Evolutionary conservation across 2,329 filamentous ascomycete genomes (phyloP).

Genomic region (Neofusicoccum ribis): DNA sequence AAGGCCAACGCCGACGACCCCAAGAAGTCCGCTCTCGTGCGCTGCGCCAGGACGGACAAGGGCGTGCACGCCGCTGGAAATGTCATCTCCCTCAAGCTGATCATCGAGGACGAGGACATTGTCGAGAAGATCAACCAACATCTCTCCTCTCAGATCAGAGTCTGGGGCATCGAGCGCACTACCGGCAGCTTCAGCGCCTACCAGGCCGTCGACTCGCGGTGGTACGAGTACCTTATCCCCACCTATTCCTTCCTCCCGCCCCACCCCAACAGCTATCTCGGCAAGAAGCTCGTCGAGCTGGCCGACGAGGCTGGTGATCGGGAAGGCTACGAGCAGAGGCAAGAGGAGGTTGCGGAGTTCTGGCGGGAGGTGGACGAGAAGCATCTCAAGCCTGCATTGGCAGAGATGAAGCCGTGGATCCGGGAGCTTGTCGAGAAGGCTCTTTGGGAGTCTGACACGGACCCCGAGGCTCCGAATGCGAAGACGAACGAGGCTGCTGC

Average conservation of each 20-base stretch:
- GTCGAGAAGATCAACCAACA: conserved; percentile 88
- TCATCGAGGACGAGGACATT: conserved; percentile 86
- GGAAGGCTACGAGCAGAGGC: conserved; percentile 66
- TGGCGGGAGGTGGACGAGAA: conserved; percentile 83
- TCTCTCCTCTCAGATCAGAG: conserved; percentile 82
- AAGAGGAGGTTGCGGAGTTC: conserved; percentile 76
- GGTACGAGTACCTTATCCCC: conserved; percentile 96
- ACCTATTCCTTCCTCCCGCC: conserved; percentile 91
- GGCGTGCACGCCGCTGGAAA: conserved; percentile 96
- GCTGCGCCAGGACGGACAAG: conserved; percentile 95
- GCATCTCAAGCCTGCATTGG: conserved; percentile 69
- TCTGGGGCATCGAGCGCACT: conserved; percentile 91
- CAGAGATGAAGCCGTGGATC: conserved; percentile 62
- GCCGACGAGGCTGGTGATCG: conserved; percentile 72
- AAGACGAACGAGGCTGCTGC: conserved; percentile 37
- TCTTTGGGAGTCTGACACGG: conserved; percentile 49
- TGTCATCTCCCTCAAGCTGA: conserved; percentile 91
- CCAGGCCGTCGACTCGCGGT: conserved; percentile 88
- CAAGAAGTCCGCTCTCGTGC: conserved; percentile 90
- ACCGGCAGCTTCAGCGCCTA: conserved; percentile 94
- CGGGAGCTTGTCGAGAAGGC: conserved; percentile 63
- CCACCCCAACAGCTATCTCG: conserved; percentile 83
- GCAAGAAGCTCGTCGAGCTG: conserved; percentile 75
- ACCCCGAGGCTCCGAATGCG: conserved; percentile 31
- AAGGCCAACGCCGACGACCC: conserved; percentile 97